A percentile compares a stretch with the other conserved stretches of the same genome.
Conservation (phyloP, 2,329 filamentous ascomycete species). For the Dothideomycetidae sp. region DNA sequence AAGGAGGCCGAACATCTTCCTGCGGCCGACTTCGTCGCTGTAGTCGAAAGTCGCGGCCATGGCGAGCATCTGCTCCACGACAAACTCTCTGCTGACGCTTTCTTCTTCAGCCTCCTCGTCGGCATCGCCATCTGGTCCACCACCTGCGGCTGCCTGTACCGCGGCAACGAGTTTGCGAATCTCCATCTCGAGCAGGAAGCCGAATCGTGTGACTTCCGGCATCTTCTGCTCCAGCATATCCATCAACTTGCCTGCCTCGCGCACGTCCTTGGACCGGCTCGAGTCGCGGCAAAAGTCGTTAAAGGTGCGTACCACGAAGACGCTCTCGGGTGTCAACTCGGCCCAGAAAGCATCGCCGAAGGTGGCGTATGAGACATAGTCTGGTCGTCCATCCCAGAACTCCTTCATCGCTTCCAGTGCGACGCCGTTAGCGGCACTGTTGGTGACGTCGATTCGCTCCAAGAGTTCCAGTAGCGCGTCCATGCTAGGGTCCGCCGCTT, state of each 20-base stretch:
- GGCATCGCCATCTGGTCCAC: conserved; percentile 36
- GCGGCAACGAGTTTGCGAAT: conserved; percentile 54
- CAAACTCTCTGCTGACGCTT: conserved; percentile 81
- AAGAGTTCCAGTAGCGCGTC: conserved; percentile 81
- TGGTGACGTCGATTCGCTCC: conserved; percentile 85
- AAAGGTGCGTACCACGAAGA: conserved; percentile 82
- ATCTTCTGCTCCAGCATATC: conserved; percentile 80
- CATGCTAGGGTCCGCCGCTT: conserved; percentile 50
- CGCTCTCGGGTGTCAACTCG: conserved; percentile 66
- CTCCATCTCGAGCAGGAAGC: conserved; percentile 73
- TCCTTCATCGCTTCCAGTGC: conserved; percentile 87
- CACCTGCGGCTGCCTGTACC: conserved; percentile 37
- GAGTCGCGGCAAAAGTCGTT: conserved; percentile 75
- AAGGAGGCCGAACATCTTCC: conserved; percentile 89
- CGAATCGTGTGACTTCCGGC: conserved; percentile 83
- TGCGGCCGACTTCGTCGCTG: conserved; percentile 86
- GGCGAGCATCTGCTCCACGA: conserved; percentile 86
- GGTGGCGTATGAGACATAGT: conserved; percentile 57
- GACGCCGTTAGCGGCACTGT: conserved; percentile 78
- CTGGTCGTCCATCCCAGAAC: conserved; percentile 87
- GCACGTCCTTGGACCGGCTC: conserved; percentile 35
- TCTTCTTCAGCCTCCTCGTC: conserved; percentile 62
- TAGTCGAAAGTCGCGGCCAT: conserved; percentile 89
- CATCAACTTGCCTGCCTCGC: conserved; percentile 53
- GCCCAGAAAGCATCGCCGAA: conserved; percentile 71